These are phyloP conservation scores for Ascochyta lentis DNA, from an alignment of 2,329 filamentous ascomycete genomes.

Conservation along the genomic window DNA sequence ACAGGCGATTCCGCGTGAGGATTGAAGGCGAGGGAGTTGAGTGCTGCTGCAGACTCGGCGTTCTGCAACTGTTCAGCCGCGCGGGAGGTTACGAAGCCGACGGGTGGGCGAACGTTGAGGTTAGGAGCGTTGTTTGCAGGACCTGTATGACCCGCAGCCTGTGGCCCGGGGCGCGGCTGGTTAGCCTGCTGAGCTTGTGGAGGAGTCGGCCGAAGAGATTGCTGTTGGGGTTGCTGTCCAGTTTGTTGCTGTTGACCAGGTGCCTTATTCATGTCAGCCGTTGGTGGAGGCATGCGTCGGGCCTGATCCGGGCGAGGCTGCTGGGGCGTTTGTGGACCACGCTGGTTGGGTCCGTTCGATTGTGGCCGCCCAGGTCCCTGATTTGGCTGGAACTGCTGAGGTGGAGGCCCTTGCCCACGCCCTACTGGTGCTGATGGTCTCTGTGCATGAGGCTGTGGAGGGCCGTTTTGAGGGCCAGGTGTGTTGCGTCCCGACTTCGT, in stretches of 20 bases:
- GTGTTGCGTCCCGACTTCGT: constrained; percentile 30
- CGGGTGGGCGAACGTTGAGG: constrained; percentile 36
- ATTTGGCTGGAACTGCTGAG: constrained; percentile 37
- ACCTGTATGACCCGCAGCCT: constrained; percentile 12
- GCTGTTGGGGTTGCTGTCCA: constrained; percentile 28
- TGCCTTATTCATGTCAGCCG: constrained; percentile 27
- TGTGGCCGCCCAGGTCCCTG: constrained; percentile 28
- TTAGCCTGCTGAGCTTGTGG: constrained; percentile 32
- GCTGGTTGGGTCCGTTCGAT: constrained; percentile 34
- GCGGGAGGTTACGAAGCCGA: constrained; percentile 57
- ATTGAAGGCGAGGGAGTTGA: constrained; percentile 54
- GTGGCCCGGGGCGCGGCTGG: constrained; percentile 23
- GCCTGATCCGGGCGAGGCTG: constrained; percentile 30
- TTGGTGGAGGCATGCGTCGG: constrained; percentile 32
- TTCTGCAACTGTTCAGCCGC: constrained; percentile 52
- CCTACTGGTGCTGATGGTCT: constrained; percentile 34
- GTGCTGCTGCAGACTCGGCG: constrained; percentile 34
- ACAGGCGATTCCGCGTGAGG: constrained; percentile 65
- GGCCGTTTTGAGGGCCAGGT: constrained; percentile 27
- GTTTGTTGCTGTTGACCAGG: constrained; percentile 29
- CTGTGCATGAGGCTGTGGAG: constrained; percentile 29
- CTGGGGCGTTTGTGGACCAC: constrained; percentile 40
- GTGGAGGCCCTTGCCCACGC: constrained; percentile 27
- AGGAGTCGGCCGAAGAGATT: constrained; percentile 34
- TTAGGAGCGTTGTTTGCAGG: constrained; percentile 23